Evolutionary conservation across 768 basidiomycete species (phyloP).

Genomic region (Mycena vitilis): DNA sequence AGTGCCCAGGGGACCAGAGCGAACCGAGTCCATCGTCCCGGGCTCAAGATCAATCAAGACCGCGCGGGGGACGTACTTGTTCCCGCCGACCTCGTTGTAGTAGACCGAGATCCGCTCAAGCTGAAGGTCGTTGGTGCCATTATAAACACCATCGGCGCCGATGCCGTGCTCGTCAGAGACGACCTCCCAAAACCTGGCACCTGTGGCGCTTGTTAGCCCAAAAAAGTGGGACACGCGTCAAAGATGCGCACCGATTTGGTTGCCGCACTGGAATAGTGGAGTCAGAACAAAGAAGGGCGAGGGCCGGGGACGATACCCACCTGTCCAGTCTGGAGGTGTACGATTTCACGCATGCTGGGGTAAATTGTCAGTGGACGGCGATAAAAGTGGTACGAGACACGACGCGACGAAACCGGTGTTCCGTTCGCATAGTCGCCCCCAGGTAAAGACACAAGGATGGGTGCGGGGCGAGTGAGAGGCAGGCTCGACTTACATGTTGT

Average conservation of each 20-base stretch:
- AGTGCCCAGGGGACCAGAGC: slow-evolving; percentile 88
- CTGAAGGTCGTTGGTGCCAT: slow-evolving; percentile 94
- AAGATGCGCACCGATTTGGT: slow-evolving; percentile 90
- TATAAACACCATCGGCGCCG: slow-evolving; percentile 92
- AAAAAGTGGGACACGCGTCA: slow-evolving; percentile 33
- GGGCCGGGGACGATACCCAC: slow-evolving; percentile 53
- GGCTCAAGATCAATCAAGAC: slow-evolving; percentile 98
- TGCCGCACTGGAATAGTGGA: slow-evolving; percentile 81
- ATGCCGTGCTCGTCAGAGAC: slow-evolving; percentile 99
- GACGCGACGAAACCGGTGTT: slow-evolving; percentile 52
- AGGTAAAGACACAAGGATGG: background rate
- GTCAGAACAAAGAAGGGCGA: slow-evolving; percentile 42
- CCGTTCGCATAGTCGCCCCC: background rate
- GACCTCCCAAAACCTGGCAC: slow-evolving; percentile 98
- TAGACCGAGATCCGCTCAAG: slow-evolving; percentile 98
- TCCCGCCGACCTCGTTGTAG: slow-evolving; percentile 95
- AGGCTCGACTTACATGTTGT: slow-evolving; percentile 16
- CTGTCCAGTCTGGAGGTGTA: slow-evolving; percentile 99
- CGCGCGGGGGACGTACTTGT: slow-evolving; percentile 99
- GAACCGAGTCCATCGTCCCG: slow-evolving; percentile 94
- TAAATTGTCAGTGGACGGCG: slow-evolving; percentile 45
- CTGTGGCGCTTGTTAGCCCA: slow-evolving; percentile 48
- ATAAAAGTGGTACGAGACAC: slow-evolving; percentile 61
- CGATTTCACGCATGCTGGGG: slow-evolving; percentile 97
- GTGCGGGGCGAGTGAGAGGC: background rate